Percentiles rank a stretch among this genome's conserved stretches.
Conservation (phyloP, 441 rosid genomes). For the Pelargonium exstipulatum region DNA sequence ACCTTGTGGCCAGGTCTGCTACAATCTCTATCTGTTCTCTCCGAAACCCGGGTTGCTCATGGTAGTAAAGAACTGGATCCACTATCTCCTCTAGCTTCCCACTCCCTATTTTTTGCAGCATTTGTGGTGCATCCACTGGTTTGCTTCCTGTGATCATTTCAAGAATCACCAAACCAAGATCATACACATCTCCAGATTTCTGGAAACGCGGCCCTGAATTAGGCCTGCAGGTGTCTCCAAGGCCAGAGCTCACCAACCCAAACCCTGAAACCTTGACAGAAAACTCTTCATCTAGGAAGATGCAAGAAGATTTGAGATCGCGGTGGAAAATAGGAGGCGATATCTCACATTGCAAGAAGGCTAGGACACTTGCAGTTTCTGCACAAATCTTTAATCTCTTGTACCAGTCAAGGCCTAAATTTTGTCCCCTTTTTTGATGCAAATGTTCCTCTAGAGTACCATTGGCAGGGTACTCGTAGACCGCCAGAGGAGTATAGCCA, state of each 20-base stretch:
- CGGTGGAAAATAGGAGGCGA: conserved; percentile 59
- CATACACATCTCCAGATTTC: conserved; percentile 37
- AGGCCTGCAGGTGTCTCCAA: conserved; percentile 3
- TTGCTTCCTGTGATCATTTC: conserved; percentile 63
- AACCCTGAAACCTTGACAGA: conserved; percentile 63
- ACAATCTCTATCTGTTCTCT: conserved; percentile 58
- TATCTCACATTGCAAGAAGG: conserved; percentile 53
- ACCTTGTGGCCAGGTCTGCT: conserved; percentile 67
- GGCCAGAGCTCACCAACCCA: conserved; percentile 32
- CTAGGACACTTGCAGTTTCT: conserved; percentile 56
- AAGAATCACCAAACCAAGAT: conserved; percentile 56
- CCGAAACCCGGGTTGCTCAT: conserved; percentile 44
- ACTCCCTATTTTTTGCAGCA: conserved; percentile 42
- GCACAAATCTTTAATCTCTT: conserved; percentile 56
- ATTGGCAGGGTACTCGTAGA: conserved; percentile 64
- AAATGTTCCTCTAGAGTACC: conserved; percentile 55
- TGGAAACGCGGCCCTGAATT: conserved; percentile 3
- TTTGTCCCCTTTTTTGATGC: conserved; percentile 22
- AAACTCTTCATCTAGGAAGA: conserved; percentile 51
- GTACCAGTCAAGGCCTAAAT: conserved; percentile 54
- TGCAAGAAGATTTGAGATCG: conserved; percentile 44
- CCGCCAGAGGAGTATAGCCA: conserved; percentile 43
- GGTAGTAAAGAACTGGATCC: conserved; percentile 57
- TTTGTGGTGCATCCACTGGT: conserved; percentile 33
- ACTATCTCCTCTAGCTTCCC: conserved; percentile 67